Base-by-base conservation (phyloP, 768 basidiomycete genomes). In the Leucosporidium creatinivorum region DNA sequence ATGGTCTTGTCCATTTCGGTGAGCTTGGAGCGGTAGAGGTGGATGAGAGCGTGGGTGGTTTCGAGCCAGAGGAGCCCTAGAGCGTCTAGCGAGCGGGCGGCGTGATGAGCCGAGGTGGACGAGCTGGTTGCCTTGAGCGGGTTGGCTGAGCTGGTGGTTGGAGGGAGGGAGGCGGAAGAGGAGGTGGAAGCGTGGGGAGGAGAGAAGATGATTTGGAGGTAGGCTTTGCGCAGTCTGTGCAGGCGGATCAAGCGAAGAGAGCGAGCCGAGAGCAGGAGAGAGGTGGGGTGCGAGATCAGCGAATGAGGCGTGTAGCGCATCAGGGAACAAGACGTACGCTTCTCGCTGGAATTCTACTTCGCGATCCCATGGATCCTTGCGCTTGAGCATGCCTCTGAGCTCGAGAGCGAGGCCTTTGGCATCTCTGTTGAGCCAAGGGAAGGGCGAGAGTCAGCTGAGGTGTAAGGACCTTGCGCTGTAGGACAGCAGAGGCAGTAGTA, bases 61-160 rank as follows among this genome's bases (percentile, higher is more conserved):
- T 91, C 88, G 85, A 92, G 89, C 91, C 92, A 94, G 13, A 94
- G 83, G 70, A 88, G 86, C 36, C 84, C 88, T 76, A 92, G 89
- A 51, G 84, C 85, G 79, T 90, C 88, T 76, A 86, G 86, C 58
- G 87, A 85, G 77, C 90, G 88, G 58, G 82, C 83, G 52, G 87
- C 26, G 44, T 58, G 56, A 13, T n/a, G 15, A 77, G 69, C 90
- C 83, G 25, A 91, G 82, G 48, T 90, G 81, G 56, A 81, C 84
- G 59, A 91, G 81, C 77, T 89, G 86, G 52, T 83, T 84, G 62
- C 85, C 83, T 60, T 89, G 84, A 65, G 91, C 81, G 76, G 89
- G 91, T 72, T 47, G 51, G 36, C 52, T 71, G 65, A 68, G 55
- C 56, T 68, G 50, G 33, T 30, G 13, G 21, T 39, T 15, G 28